Conservation (phyloP, 2,329 filamentous ascomycete species). For the Neonectria faginata region DNA sequence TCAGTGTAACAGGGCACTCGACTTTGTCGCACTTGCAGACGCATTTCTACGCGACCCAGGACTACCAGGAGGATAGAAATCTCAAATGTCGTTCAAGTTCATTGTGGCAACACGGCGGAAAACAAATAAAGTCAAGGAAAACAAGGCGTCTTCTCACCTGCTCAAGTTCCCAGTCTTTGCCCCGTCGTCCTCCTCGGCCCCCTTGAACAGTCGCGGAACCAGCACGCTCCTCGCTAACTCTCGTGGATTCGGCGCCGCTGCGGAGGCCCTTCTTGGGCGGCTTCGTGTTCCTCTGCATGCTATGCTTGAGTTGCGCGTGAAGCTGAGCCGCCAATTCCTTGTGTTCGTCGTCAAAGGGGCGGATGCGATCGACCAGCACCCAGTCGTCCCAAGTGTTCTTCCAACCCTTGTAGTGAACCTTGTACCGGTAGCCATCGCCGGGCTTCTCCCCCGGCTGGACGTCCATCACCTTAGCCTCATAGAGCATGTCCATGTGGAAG, state of each 20-base stretch:
- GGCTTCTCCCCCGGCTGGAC: constrained; percentile 76
- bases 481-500: constrained; percentile 96
- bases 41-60: not conserved
- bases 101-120: not conserved
- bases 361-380: constrained; percentile 92
- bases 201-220: constrained; percentile 71
- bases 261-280: constrained; percentile 61
- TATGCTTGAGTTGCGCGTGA: constrained; percentile 73
- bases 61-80: constrained; percentile 6
- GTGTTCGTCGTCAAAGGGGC: constrained; percentile 95
- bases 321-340: constrained; percentile 85
- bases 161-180: constrained; percentile 85
- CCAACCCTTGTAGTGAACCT: constrained; percentile 99
- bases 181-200: constrained; percentile 76
- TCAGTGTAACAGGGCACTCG: not conserved
- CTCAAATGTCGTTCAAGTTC: not conserved
- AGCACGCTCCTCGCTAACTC: constrained; percentile 80
- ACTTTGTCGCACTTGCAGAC: constrained; percentile 1
- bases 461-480: constrained; percentile 96
- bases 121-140: constrained; percentile 19
- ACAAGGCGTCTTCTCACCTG: constrained; percentile 66
- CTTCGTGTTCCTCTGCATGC: constrained; percentile 65
- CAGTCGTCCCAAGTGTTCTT: constrained; percentile 99
- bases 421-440: constrained; percentile 81
- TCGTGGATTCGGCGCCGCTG: constrained; percentile 62